phyloP scores from a whole-genome alignment of 768 basidiomycete genomes.

The Trametes meyenii region DNA sequence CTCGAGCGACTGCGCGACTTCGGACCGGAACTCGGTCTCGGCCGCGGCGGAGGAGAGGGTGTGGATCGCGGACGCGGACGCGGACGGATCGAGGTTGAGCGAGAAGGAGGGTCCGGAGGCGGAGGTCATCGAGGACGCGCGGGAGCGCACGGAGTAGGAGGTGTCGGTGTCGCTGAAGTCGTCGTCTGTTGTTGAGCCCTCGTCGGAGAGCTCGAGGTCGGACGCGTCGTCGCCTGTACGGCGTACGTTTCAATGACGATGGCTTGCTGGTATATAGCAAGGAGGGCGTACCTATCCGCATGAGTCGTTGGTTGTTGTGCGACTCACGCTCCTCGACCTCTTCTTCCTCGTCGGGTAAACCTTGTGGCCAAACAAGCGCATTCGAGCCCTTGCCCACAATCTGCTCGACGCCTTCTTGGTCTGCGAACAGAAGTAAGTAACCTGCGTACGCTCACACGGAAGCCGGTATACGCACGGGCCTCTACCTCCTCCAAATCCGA shows the following conservation, averaged over 20 bases:
- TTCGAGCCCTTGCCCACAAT: constrained; percentile 71
- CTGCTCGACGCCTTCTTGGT: constrained; percentile 44
- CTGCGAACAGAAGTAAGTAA: constrained; percentile 35
- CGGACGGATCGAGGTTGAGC: constrained; percentile 42
- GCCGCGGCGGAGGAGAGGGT: constrained; percentile 45
- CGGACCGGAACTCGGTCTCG: constrained; percentile 71
- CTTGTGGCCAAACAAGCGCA: constrained; percentile 81
- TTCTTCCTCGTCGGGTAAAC: constrained; percentile 60
- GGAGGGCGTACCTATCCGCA: constrained; percentile 65
- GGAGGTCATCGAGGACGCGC: constrained; percentile 54
- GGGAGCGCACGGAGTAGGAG: constrained; percentile 41
- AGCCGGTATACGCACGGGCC: constrained; percentile 49
- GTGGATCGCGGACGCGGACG: constrained; percentile 42
- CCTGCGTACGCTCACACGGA: not conserved
- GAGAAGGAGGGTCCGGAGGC: constrained; percentile 44
- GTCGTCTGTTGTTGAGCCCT: constrained; percentile 55
- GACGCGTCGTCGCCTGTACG: constrained; percentile 59
- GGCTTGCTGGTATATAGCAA: not conserved
- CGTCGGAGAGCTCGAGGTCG: constrained; percentile 65
- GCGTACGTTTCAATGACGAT: no score
- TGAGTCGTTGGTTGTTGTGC: constrained; percentile 66
- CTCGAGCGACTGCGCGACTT: constrained; percentile 83
- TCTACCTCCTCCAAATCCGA: constrained; percentile 73
- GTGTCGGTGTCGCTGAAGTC: constrained; percentile 41
- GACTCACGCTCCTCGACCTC: constrained; percentile 66